A percentile compares a stretch with the other conserved stretches of the same genome.
These are phyloP conservation scores for Canavalia ensiformis DNA, from an alignment of 306 rosid species.

Conservation along the genomic window DNA sequence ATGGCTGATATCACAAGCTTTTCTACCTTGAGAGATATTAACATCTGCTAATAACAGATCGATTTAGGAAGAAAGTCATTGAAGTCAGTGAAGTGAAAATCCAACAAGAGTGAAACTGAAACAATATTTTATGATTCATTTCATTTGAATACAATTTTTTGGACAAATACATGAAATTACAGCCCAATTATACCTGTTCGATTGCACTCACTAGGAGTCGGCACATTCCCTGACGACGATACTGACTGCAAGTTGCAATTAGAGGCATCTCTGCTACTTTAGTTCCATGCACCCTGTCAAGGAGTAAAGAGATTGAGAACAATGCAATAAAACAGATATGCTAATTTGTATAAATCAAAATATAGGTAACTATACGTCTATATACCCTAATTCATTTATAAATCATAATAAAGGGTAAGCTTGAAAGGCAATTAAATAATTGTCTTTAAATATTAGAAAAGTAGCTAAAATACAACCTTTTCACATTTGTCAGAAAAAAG, in stretches of 20 bases:
- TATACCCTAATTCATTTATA: conserved; percentile 6
- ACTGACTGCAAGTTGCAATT: conserved; percentile 91
- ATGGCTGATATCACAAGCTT: conserved; percentile 92
- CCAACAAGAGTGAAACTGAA: conserved; percentile 19
- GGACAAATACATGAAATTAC: conserved; percentile 37
- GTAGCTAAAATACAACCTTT: conserved; percentile 20
- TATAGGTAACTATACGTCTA: not conserved
- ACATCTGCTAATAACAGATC: conserved; percentile 67
- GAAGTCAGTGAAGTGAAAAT: not conserved
- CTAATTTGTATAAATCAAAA: conserved; percentile 13
- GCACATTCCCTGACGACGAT: conserved; percentile 98
- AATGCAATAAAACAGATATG: conserved; percentile 25
- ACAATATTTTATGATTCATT: not conserved
- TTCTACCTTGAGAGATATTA: conserved; percentile 80
- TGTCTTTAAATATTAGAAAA: conserved; percentile 35
- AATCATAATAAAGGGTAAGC: conserved; percentile 43
- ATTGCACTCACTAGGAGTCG: conserved; percentile 82
- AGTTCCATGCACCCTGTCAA: conserved; percentile 89
- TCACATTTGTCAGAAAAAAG: conserved; percentile 6
- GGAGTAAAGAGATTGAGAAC: conserved; percentile 37
- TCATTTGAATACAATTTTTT: conserved; percentile 15
- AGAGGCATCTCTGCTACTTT: conserved; percentile 96
- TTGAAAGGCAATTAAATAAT: conserved; percentile 36
- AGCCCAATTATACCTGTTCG: conserved; percentile 73
- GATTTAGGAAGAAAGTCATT: conserved; percentile 36